Base-by-base conservation (phyloP, 202 grass and related monocot genomes). In the Digitaria exilis region DNA sequence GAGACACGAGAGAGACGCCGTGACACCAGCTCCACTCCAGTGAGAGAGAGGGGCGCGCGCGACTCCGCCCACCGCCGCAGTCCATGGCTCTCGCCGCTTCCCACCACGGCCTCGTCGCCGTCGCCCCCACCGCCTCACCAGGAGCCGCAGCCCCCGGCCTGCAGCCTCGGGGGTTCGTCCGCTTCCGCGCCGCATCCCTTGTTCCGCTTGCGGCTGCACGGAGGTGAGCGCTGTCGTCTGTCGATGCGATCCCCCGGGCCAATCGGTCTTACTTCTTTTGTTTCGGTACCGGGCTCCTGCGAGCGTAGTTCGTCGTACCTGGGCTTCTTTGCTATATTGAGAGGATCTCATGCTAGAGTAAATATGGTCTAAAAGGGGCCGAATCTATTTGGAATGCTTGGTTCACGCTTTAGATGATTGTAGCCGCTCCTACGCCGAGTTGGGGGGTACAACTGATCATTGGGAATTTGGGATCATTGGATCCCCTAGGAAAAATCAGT, bases 71-170 rank as follows among this genome's bases (percentile, higher is more conserved):
- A 14, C 16, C 15, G 48, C 57, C 12, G 9, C 56, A 59, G 24
- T 10, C 71, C 85, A 87, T 87, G 85, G 72, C 85, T 60, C 64
- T 82, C 79, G 85, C 63, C 85, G 41, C 79, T 64, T 76, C 55
- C 71, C 24, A 41, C 30, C 39, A 28, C 39, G 3, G 22, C 54
- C 60, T 61, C 26, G 58, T 16, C 12, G 35, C 61, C 37, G 16
- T 28, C 78, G 35, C 13, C 85, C 7, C 41, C 69, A 0, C n/a
- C 46, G 1, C 14, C 25, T 1, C 28, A 54, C 21, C 37, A 50
- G n/a, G n/a, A n/a, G 9, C 67, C 11, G 18, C 67, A 0, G 28
- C 19, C n/a, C n/a, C n/a, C n/a, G 52, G 32, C 26, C n/a, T n/a
- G n/a, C n/a, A n/a, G 28, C 13, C 12, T 7, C 22, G 1, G 15